Evolutionary conservation across 805 yeast species (phyloP), one percentile per base, ranked within the genome.

Genomic region (Schizosaccharomyces octosporus): DNA sequence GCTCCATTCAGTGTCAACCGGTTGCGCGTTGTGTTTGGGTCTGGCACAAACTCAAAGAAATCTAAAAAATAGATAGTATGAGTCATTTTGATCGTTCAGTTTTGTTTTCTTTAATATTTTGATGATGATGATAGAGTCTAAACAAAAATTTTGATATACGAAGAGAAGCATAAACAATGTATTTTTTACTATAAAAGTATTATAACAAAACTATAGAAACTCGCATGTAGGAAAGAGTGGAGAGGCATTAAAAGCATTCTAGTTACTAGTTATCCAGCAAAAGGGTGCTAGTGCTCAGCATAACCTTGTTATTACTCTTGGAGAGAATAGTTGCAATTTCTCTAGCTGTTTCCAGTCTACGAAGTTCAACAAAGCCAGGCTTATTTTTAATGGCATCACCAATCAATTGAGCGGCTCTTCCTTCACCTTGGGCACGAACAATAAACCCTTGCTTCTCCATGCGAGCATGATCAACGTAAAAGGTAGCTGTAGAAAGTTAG

Each of bases 381-480:
- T 94, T 85, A 74, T 90, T 93, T 77, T 90, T 93, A 73, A 93
- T 90, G 62, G 98, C 97, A 66, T 93, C 98, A 81, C 98, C 98
- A 75, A 93, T 88, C 75, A 93, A 82, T 73, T 89, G 95, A 42
- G 98, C 98, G 61, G 96, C 85, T 71, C 87, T 82, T 66, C 98
- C 98, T 75, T 93, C 98, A 81, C 98, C 98, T 72, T 87, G 86
- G 13, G 98, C 97, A 73, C 85, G 87, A 63, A 93, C 97, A 65
- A 93, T 95, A 76, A 87, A 78, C 71, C 94, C 95, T 74, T 93
- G 97, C 72, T 93, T 93, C 75, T 93, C 97, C 74, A 93, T 98
- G 67, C 86, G 82, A 7, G 98, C 98, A 71, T 88, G 87, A 72
- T 93, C 98, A 61, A 93, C 98, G 55, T 93, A 78, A 67, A 89